Evolutionary conservation across 2,329 filamentous ascomycete genomes (phyloP), one percentile per base, ranked within the genome.

Genomic region (Penicillium sp.): DNA sequence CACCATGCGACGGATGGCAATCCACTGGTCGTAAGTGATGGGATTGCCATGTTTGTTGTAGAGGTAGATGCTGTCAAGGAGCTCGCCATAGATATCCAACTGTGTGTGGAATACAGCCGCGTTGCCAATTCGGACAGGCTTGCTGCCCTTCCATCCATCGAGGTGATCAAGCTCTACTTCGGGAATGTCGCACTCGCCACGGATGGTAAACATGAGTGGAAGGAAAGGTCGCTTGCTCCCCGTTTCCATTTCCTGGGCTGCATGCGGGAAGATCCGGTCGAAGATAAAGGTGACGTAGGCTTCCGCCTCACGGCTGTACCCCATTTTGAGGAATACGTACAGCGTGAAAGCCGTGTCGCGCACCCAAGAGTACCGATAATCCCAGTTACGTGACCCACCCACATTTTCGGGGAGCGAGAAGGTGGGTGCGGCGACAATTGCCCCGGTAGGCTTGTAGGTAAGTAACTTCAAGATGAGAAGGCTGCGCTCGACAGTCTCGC

Each of bases 171-270:
- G 78, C 56, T 88, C 87, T 29, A 79, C 63, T 70, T 91, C 88
- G 0, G 88, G 87, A 30, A 91, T 88, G 32, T 90, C 84, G 1
- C 87, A 90, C 37, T 84, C 85, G 40, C 89, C 89, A 20, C 84
- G 80, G 58, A 92, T 91, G 33, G 86, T 89, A 66, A 91, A 91
- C 88, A 92, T 91, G 65, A 92, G 89, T 10, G 89, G 89, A 29
- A 92, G 72, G 48, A 71, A 68, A 0, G 82, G 64, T 2, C 63
- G 55, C 13, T 67, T 84, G 24, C 84, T 83, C 43, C 86, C 81
- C 1, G 79, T 67, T 7, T 75, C 75, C n/a, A 83, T 79, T 1
- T 85, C 85, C 53, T 83, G 79, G 26, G 82, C 76, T 7, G 64
- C 48, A 27, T 68, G 65, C 7, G 68, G 68, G 47, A 71, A 66